These are phyloP conservation scores for Corynascus novoguineensis DNA, from an alignment of 495 filamentous ascomycete genomes.

Conservation along the genomic window DNA sequence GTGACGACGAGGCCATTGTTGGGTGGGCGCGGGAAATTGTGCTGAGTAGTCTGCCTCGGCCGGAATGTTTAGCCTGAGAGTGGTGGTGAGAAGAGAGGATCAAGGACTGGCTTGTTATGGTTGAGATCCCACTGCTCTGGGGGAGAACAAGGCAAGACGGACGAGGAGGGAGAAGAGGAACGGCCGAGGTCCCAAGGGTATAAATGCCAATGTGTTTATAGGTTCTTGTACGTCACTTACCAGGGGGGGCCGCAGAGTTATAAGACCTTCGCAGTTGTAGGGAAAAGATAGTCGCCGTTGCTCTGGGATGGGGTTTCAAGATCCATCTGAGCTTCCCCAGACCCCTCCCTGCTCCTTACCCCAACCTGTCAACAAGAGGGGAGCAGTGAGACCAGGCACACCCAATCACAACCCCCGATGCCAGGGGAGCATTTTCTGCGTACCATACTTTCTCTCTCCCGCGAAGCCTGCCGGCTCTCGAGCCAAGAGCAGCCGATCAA, in stretches of 20 bases:
- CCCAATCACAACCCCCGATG: slow-evolving; percentile 2
- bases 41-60: background rate
- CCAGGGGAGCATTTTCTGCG: background rate
- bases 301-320: background rate
- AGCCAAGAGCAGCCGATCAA: background rate
- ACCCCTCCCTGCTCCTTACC: slow-evolving; percentile 1
- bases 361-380: slow-evolving; percentile 1
- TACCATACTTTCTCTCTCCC: background rate
- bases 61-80: background rate
- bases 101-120: background rate
- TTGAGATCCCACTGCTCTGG: background rate
- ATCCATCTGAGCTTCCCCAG: slow-evolving; percentile 4
- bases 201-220: slow-evolving; percentile 1
- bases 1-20: slow-evolving; percentile 6
- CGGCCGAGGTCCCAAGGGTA: background rate
- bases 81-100: background rate
- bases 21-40: background rate
- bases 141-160: background rate
- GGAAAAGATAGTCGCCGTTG: background rate
- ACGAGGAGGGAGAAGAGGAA: background rate
- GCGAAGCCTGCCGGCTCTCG: background rate
- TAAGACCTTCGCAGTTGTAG: background rate
- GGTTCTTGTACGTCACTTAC: slow-evolving; percentile 1
- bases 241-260: background rate
- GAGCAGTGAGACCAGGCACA: background rate